Evolutionary conservation across 768 basidiomycete species (phyloP).

Genomic region (Calocybe cyanea): DNA sequence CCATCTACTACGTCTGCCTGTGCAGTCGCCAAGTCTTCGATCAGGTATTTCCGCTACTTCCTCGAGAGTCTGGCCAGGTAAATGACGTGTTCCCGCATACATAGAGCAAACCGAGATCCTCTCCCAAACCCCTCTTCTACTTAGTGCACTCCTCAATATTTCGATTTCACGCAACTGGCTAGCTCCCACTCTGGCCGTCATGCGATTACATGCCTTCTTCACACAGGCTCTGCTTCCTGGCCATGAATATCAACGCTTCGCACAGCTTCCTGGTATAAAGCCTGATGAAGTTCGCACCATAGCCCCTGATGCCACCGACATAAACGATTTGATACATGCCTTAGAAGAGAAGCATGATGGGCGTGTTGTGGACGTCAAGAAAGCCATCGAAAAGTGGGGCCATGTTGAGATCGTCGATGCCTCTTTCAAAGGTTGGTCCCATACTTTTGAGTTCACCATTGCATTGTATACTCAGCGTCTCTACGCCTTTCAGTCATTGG

Average conservation of each 20-base stretch:
- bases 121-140: slow-evolving; percentile 65
- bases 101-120: slow-evolving; percentile 72
- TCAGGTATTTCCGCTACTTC: slow-evolving; percentile 49
- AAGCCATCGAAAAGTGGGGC: slow-evolving; percentile 68
- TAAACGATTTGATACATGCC: slow-evolving; percentile 41
- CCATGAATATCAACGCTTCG: slow-evolving; percentile 43
- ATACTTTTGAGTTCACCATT: neutral
- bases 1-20: slow-evolving; percentile 71
- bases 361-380: slow-evolving; percentile 50
- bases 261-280: slow-evolving; percentile 78
- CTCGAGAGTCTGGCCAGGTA: too few species aligned
- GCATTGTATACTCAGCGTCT: neutral
- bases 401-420: slow-evolving; percentile 77
- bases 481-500: slow-evolving; percentile 66
- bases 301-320: slow-evolving; percentile 32
- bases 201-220: slow-evolving; percentile 81
- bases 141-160: slow-evolving; percentile 80
- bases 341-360: slow-evolving; percentile 53
- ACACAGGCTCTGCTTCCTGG: slow-evolving; percentile 78
- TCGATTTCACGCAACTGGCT: slow-evolving; percentile 89
- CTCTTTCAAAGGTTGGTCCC: slow-evolving; percentile 71
- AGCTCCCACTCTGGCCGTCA: slow-evolving; percentile 65
- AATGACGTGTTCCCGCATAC: neutral
- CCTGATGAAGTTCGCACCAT: slow-evolving; percentile 41
- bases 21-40: slow-evolving; percentile 49